Conservation (phyloP, 2,329 filamentous ascomycete genomes). For the Bipolaris cookei region DNA sequence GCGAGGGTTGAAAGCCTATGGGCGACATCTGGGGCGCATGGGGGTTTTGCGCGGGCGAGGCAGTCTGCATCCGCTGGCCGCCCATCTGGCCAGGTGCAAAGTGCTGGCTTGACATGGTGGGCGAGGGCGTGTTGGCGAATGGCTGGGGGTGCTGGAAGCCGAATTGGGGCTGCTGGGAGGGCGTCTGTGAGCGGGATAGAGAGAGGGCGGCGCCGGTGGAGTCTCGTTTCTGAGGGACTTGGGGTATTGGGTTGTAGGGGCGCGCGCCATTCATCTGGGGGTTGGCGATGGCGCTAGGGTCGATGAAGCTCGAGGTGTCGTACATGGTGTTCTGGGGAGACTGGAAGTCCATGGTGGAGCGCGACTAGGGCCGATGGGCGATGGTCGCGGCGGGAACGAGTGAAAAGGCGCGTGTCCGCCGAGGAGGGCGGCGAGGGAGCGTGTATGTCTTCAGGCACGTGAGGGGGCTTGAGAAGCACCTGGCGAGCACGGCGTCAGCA, state of each 20-base stretch:
- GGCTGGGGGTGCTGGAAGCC: conserved; percentile 71
- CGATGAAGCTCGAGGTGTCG: conserved; percentile 48
- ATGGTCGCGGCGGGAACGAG: conserved; percentile 9
- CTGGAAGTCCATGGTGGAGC: conserved; percentile 46
- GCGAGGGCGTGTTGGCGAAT: conserved; percentile 91
- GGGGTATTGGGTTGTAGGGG: conserved; percentile 78
- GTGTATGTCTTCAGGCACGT: conserved; percentile 23
- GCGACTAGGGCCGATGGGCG: conserved; percentile 26
- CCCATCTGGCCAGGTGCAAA: conserved; percentile 65
- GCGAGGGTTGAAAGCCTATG: conserved; percentile 46
- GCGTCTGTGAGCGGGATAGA: conserved; percentile 92
- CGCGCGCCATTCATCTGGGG: conserved; percentile 73
- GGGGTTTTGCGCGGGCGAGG: conserved; percentile 86
- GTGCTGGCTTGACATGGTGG: conserved; percentile 84
- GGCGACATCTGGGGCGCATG: conserved; percentile 53
- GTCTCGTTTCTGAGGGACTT: conserved; percentile 93
- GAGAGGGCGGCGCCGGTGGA: conserved; percentile 85
- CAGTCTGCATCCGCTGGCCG: conserved; percentile 75
- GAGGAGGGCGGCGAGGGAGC: conserved; percentile 10
- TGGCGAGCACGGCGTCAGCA: conserved; percentile 35
- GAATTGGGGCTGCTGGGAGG: conserved; percentile 70
- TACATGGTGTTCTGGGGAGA: conserved; percentile 47
- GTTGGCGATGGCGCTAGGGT: conserved; percentile 49
- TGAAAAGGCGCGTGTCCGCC: conserved; percentile 18
- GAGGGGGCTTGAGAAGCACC: conserved; percentile 35